Evolutionary conservation across 225 moss, liverwort and hornwort species (phyloP).

Genomic region (Pleurozium schreberi): DNA sequence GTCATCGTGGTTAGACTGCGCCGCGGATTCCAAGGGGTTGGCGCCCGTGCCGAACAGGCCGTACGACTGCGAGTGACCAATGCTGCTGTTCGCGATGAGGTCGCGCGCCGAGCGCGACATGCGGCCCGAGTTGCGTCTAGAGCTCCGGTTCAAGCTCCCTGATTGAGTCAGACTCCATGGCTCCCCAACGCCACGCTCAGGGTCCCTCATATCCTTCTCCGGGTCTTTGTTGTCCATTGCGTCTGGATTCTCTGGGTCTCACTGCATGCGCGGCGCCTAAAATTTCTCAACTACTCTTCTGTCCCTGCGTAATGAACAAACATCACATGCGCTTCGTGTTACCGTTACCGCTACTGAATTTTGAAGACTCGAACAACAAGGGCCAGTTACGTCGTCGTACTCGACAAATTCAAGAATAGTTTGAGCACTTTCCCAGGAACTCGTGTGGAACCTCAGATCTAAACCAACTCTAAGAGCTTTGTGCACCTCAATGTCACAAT

Average conservation of each 20-base stretch:
- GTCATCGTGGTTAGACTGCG: background rate
- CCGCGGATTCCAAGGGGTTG: conserved; percentile 21
- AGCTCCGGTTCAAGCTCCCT: conserved; percentile 10
- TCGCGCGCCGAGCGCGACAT: conserved; percentile 16
- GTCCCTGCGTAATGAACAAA: background rate
- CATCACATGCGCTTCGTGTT: background rate
- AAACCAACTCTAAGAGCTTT: background rate
- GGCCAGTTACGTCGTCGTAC: background rate
- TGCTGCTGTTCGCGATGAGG: background rate
- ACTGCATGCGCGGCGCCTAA: background rate
- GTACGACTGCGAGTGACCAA: conserved; percentile 3
- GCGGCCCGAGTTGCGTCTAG: background rate
- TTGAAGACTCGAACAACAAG: background rate
- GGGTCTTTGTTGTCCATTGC: background rate
- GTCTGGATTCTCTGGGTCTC: background rate
- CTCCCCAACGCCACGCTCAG: background rate
- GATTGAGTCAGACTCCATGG: background rate
- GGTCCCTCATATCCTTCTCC: background rate
- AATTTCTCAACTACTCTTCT: background rate
- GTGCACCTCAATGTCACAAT: background rate
- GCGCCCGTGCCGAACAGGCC: conserved; percentile 21
- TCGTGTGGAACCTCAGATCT: background rate
- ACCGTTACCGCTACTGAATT: background rate
- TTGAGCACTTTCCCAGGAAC: background rate
- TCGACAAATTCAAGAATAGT: background rate